Evolutionary conservation across 2,329 filamentous ascomycete genomes (phyloP), one percentile per base, ranked within the genome.

Genomic region (Clarireedia homoeocarpa): DNA sequence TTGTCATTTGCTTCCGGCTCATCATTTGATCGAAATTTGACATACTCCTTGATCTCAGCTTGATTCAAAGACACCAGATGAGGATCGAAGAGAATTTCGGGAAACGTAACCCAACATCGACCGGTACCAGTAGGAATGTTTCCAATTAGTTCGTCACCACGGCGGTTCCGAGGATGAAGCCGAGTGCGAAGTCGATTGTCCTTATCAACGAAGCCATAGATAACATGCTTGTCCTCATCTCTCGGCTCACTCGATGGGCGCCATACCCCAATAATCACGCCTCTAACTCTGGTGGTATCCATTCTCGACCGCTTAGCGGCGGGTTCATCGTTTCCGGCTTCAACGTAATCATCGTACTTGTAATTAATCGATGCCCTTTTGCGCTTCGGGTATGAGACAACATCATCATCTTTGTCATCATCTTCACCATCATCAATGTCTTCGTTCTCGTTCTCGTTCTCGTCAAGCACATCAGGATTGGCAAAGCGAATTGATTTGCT

Each of bases 101-200:
- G 78, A 61, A 84, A 84, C 0, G 81, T 84, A 24, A 84, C 80
- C 82, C 81, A 85, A 65, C 80, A 83, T 53, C 80, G 81, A 23
- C 81, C 81, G 1, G 81, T 79, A 0, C 81, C 82, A 2, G 79
- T 76, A 1, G 81, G 81, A 27, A 74, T 71, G 42, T 72, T 66
- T 5, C 74, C 71, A 27, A 84, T 71, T 2, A 71, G 64, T 10
- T 78, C 63, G 34, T 67, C 73, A 12, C 79, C 79, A 2, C 70
- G 65, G 23, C 77, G 74, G 46, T 76, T 80, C 49, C 72, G 70
- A 0, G 72, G 71, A 62, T 82, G 78, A 39, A 84, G 78, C 6
- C 81, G 75, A 2, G 81, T 84, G 26, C 82, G 79, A 1, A 85
- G 74, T 1, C 82, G 75, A 53, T 84, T 81, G 17, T 80, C 72